Conservation (phyloP, 176 grass and related monocot genomes). For the Dendrocalamus sinicus region DNA sequence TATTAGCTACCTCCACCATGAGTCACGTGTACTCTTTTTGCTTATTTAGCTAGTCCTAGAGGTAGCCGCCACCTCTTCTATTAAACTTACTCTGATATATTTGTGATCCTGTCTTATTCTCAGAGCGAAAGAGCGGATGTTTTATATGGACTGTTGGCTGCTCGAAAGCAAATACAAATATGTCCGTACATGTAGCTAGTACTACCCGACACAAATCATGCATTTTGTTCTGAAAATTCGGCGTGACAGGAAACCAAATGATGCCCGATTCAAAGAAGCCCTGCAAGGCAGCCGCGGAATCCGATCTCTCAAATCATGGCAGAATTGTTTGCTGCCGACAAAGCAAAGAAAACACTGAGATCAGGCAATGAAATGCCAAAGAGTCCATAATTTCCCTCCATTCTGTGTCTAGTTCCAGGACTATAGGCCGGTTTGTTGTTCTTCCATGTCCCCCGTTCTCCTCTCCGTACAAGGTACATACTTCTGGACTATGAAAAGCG, state of each 20-base stretch:
- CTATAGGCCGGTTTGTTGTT: neutral
- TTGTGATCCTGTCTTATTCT: no score
- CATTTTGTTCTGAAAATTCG: neutral
- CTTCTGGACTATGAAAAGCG: neutral
- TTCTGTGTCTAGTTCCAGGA: neutral
- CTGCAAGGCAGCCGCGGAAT: neutral
- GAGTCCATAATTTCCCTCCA: neutral
- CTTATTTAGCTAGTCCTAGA: no score
- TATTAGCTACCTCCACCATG: no score
- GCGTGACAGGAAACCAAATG: neutral
- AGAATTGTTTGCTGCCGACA: neutral
- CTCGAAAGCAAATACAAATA: no score
- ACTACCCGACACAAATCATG: neutral
- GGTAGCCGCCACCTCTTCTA: no score
- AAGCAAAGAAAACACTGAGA: neutral
- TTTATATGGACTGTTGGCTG: no score
- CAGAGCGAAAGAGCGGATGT: fast-evolving
- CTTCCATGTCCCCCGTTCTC: neutral
- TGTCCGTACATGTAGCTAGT: no score
- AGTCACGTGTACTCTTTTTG: no score
- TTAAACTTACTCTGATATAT: no score
- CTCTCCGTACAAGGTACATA: neutral
- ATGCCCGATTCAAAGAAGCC: neutral
- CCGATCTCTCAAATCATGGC: slow-evolving; percentile 6
- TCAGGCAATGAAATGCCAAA: neutral